Conservation (phyloP, 1,139 yeast species). For the Casaregolazyma lundiana region DNA sequence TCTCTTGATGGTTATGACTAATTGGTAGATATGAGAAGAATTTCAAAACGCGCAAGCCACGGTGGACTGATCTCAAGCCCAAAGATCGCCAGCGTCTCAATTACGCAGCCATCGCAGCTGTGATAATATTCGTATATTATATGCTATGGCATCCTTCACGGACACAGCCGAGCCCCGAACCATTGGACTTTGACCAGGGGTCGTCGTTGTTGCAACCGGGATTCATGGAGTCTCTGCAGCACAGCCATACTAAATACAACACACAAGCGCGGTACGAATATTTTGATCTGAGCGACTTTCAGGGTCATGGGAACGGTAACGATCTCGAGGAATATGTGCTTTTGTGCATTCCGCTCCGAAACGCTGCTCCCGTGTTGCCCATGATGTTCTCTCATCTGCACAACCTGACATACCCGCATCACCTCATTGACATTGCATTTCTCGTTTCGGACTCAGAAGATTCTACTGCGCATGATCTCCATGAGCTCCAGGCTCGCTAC, state of each 20-base stretch:
- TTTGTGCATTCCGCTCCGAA: constrained; percentile 61
- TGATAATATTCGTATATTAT: constrained; percentile 1
- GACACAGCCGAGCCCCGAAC: not conserved
- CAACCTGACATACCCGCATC: constrained; percentile 61
- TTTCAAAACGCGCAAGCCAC: constrained; percentile 11
- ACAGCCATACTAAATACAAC: constrained; percentile 4
- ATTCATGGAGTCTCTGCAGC: constrained; percentile 2
- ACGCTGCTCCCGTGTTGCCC: constrained; percentile 60
- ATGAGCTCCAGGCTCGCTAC: constrained; percentile 42
- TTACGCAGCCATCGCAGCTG: not conserved
- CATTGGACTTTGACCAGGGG: not conserved
- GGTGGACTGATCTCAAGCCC: constrained; percentile 5
- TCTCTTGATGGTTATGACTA: not conserved
- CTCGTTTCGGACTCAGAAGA: constrained; percentile 66
- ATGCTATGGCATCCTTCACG: not conserved
- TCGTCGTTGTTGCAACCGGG: constrained; percentile 3
- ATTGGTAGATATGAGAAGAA: constrained; percentile 7
- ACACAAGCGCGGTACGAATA: constrained; percentile 33
- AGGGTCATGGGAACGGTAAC: constrained; percentile 51
- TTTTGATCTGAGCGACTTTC: constrained; percentile 48
- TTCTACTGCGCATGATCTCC: constrained; percentile 51
- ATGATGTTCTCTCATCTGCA: constrained; percentile 58
- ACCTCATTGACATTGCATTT: constrained; percentile 58
- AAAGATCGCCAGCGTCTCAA: constrained; percentile 2
- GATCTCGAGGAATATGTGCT: constrained; percentile 50